These are phyloP conservation scores for Trichoderma orchidacearum DNA, from an alignment of 495 filamentous ascomycete genomes.

Conservation along the genomic window DNA sequence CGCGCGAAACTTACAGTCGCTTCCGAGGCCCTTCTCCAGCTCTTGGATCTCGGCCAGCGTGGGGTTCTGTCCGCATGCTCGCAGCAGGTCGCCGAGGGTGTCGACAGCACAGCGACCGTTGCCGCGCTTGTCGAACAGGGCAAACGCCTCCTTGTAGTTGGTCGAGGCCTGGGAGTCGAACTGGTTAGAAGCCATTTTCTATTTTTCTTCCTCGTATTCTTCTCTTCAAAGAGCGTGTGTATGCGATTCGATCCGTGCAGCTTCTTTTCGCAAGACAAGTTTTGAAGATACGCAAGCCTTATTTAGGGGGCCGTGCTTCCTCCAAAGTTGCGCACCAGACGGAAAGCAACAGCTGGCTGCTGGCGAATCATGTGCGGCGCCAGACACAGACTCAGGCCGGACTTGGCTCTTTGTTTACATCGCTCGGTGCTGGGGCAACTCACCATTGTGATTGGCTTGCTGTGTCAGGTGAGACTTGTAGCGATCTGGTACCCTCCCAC, in stretches of 20 bases:
- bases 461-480: background rate
- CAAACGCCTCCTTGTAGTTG: slow-evolving; percentile 99
- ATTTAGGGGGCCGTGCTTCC: background rate
- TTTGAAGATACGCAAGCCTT: background rate
- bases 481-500: too few relatives aligned
- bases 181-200: slow-evolving; percentile 22
- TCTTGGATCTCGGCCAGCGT: slow-evolving; percentile 85
- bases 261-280: background rate
- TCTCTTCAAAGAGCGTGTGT: background rate
- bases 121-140: slow-evolving; percentile 97
- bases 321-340: background rate
- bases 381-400: background rate
- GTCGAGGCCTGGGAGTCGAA: slow-evolving; percentile 68
- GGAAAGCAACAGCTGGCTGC: background rate
- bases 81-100: slow-evolving; percentile 80
- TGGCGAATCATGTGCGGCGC: background rate
- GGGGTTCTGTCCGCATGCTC: slow-evolving; percentile 95
- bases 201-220: background rate
- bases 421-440: background rate
- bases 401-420: background rate
- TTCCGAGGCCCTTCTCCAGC: slow-evolving; percentile 72
- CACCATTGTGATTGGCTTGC: background rate
- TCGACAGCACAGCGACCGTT: slow-evolving; percentile 77
- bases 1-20: slow-evolving; percentile 61
- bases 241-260: background rate